Base-by-base conservation (phyloP, 768 basidiomycete species). In the Tulasnella sp. region DNA sequence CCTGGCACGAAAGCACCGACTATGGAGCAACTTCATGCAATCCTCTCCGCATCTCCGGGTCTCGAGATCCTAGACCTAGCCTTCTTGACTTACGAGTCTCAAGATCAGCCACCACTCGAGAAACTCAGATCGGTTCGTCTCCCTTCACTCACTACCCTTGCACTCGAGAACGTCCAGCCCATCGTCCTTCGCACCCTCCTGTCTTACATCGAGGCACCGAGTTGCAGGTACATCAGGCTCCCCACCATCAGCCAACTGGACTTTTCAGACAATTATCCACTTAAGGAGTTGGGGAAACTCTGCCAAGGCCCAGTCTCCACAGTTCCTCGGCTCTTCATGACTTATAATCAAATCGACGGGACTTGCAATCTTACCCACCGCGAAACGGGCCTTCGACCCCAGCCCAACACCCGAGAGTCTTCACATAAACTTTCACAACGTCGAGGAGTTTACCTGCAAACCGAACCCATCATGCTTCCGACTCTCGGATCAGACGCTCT, bases 31-130 rank as follows among this genome's bases (percentile, higher is more conserved):
- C 34, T 69, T 12, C 64, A 69, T 20, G 64, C 64, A 16, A 28
- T 69, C 28, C 64, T 69, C 28, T 69, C 34, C 24, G 31, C 31
- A 24, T 69, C 64, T 12, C 64, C 34, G 34, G 64, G 34, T 28
- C 64, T 69, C 64, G 64, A 69, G 34, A 69, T 69, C 64, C 64
- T 69, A 31, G 64, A 69, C 28, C 28, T 69, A 31, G 64, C 34
- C 31, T 12, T 28, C 64, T 28, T 11, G 64, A 69, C 16, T 2
- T 14, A 69, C 64, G 34, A 6, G 28, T 69, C 9, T 69, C 64
- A 69, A 31, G 1, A 28, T 16, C 31, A 28, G 12, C 11, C 16
- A 37, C 64, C 8, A 14, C 28, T 18, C 16, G 64, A 28, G 34
- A 37, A 12, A 37, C 64, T 69, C n/a, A 2, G 18, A 31, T 2